Evolutionary conservation across 768 basidiomycete genomes (phyloP), one percentile per base, ranked within the genome.

Genomic region (Pleurotus eryngii): DNA sequence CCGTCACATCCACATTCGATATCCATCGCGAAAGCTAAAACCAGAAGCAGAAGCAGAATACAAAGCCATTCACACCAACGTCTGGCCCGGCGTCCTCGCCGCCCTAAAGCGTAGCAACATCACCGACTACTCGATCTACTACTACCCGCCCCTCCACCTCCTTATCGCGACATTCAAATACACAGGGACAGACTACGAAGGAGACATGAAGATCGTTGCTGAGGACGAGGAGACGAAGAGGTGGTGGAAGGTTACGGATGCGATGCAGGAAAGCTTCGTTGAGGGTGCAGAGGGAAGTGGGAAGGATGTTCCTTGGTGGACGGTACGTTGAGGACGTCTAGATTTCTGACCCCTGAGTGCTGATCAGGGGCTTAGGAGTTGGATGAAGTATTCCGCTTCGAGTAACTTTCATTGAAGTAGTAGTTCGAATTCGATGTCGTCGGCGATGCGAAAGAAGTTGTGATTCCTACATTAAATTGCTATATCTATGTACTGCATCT

Each of bases 101-200:
- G 79, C 87, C 6, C 74, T 90, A 20, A 74, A 79, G 58, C 76
- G 78, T 9, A 79, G 86, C 49, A 81, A 91, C 67, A 80, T 91
- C 57, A 71, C 74, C 38, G 89, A 92, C 70, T 92, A 92, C 66
- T 87, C 87, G 15, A 92, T 92, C 68, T 77, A 87, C 63, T 80
- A 89, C 64, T 81, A 85, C 62, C 79, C 82, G 15, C 80, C 80
- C 3, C 72, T 85, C 22, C 76, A 76, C 27, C 78, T 92, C 42
- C 78, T 92, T n/a, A 80, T 91, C 59, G 89, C 89, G n/a, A 84
- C 78, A 46, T 87, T 92, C 78, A 87, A 87, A 64, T 91, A 91
- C 63, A 82, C 75, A 0, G 90, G 89, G 0, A 58, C 71, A 3
- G 81, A 92, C 61, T 90, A 81, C 39, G 82, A 79, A 42, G 72